Percentiles rank a stretch among this genome's conserved stretches.
phyloP scores from a whole-genome alignment of 495 filamentous ascomycete species.

The Aspergillus sclerotiicarbonarius region DNA sequence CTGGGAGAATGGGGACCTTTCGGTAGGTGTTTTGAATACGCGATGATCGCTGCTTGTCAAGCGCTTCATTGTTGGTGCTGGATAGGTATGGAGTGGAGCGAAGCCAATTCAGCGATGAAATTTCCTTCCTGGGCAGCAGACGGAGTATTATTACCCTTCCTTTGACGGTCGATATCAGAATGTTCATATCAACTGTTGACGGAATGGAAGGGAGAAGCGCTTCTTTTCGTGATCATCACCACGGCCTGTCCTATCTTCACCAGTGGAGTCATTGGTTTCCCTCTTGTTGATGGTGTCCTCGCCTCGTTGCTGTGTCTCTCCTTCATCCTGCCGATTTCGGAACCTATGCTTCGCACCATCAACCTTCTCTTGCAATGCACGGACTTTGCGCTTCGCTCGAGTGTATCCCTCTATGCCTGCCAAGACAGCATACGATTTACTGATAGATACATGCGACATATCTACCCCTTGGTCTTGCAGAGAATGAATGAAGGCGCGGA shows the following conservation, averaged over 20 bases:
- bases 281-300: not conserved
- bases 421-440: slow-evolving; percentile 76
- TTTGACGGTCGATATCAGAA: too few relatives aligned
- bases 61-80: too few relatives aligned
- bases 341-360: slow-evolving; percentile 8
- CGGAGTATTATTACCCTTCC: too few relatives aligned
- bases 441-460: slow-evolving; percentile 72
- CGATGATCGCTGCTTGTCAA: too few relatives aligned
- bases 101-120: too few relatives aligned
- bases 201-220: too few relatives aligned
- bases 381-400: slow-evolving; percentile 57
- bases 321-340: not conserved
- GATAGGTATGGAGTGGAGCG: too few relatives aligned
- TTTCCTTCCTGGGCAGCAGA: too few relatives aligned
- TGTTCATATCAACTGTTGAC: too few relatives aligned
- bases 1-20: too few relatives aligned
- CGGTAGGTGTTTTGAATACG: too few relatives aligned
- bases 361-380: slow-evolving; percentile 40
- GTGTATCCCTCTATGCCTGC: slow-evolving; percentile 80
- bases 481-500: slow-evolving; percentile 71
- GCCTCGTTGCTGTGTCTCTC: not conserved
- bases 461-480: slow-evolving; percentile 75
- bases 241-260: not conserved
- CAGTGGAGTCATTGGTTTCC: not conserved
- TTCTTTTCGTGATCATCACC: not conserved